These are phyloP conservation scores for Dactylonectria estremocensis DNA, from an alignment of 2,329 filamentous ascomycete genomes.

Conservation along the genomic window DNA sequence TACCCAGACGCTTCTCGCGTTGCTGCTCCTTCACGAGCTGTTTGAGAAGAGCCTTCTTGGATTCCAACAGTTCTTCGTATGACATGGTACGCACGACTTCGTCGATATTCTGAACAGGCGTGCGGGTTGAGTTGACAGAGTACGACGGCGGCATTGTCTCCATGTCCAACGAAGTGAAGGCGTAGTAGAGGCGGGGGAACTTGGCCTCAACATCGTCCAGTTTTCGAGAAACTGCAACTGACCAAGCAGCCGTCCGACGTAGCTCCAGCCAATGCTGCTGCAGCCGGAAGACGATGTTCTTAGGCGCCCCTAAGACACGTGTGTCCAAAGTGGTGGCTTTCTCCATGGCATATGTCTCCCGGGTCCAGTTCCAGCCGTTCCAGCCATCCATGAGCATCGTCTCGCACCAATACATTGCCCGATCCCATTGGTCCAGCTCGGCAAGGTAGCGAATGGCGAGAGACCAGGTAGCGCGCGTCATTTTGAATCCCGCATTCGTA, in stretches of 20 bases:
- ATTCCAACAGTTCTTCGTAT: slow-evolving; percentile 49
- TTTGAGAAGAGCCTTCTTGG: slow-evolving; percentile 39
- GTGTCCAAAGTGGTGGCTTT: slow-evolving; percentile 57
- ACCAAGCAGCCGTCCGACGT: slow-evolving; percentile 65
- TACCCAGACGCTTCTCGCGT: slow-evolving; percentile 38
- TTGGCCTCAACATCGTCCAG: slow-evolving; percentile 56
- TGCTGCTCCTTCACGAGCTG: slow-evolving; percentile 38
- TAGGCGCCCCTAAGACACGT: slow-evolving; percentile 51
- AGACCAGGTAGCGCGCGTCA: slow-evolving; percentile 88
- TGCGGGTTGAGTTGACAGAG: slow-evolving; percentile 36
- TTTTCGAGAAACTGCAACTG: slow-evolving; percentile 58
- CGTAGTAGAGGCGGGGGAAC: slow-evolving; percentile 60
- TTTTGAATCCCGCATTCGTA: slow-evolving; percentile 75
- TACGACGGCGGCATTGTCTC: slow-evolving; percentile 48
- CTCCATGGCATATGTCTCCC: slow-evolving; percentile 46
- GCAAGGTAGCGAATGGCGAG: slow-evolving; percentile 79
- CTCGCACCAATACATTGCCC: slow-evolving; percentile 85
- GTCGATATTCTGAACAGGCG: slow-evolving; percentile 48
- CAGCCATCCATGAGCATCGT: slow-evolving; percentile 83
- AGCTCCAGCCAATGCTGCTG: slow-evolving; percentile 66
- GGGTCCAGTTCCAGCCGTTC: slow-evolving; percentile 78
- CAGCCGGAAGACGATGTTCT: slow-evolving; percentile 63
- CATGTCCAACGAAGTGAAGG: slow-evolving; percentile 55
- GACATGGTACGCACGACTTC: slow-evolving; percentile 50
- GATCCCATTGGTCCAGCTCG: slow-evolving; percentile 68